Conservation (phyloP, 1,284 basidiomycete genomes). For the Cutaneotrichosporon spelunceum region DNA sequence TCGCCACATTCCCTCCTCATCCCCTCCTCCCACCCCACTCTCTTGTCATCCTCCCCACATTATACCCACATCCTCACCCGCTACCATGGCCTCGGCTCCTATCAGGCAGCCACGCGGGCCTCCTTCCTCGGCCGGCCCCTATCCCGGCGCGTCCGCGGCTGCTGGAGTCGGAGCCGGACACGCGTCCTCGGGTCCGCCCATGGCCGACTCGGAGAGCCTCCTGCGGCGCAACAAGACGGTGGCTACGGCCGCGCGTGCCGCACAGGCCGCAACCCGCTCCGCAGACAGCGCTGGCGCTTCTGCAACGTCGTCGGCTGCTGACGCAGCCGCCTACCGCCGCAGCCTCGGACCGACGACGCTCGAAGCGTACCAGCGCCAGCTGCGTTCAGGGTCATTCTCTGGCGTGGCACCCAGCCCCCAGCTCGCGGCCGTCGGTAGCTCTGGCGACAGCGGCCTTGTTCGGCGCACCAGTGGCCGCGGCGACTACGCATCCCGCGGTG, state of each 20-base stretch:
- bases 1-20: background rate
- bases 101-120: constrained; percentile 48
- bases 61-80: background rate
- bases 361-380: constrained; percentile 10
- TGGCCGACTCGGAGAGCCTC: constrained; percentile 35
- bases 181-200: constrained; percentile 30
- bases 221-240: constrained; percentile 43
- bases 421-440: background rate
- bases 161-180: background rate
- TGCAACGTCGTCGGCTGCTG: constrained; percentile 16
- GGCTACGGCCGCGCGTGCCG: constrained; percentile 17
- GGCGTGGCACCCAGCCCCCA: constrained; percentile 6
- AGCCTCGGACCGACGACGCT: constrained; percentile 11
- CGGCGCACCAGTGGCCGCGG: constrained; percentile 30
- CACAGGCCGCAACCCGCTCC: constrained; percentile 10
- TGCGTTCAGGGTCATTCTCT: constrained; percentile 19
- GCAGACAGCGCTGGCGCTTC: constrained; percentile 31
- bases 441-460: constrained; percentile 15
- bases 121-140: constrained; percentile 26
- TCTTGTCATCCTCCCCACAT: background rate
- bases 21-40: no score
- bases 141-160: constrained; percentile 3
- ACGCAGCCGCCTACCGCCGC: constrained; percentile 12
- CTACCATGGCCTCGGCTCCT: constrained; percentile 33
- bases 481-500: constrained; percentile 21